Conservation (phyloP, 305 asterid genomes). For the Plantago lanceolata region DNA sequence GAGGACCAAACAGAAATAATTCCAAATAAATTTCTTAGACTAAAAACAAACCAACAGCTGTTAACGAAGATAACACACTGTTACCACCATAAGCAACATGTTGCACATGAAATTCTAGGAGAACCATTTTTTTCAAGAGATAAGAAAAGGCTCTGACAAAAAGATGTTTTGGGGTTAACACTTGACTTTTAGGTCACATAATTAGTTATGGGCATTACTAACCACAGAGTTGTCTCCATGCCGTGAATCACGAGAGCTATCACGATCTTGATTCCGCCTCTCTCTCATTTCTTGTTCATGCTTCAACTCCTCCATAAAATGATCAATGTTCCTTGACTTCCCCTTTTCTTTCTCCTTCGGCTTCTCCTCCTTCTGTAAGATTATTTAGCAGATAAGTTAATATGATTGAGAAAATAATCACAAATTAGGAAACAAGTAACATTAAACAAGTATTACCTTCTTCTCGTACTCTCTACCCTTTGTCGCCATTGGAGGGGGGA, state of each 20-base stretch:
- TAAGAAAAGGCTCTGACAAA: slow-evolving; percentile 7
- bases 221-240: slow-evolving; percentile 61
- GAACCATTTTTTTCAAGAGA: slow-evolving; percentile 1
- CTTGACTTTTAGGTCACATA: slow-evolving; percentile 4
- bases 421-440: background rate
- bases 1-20: slow-evolving; percentile 2
- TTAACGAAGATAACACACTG: background rate
- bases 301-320: slow-evolving; percentile 97
- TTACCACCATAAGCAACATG: slow-evolving; percentile 15
- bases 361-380: slow-evolving; percentile 76
- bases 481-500: slow-evolving; percentile 90
- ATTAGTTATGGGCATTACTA: slow-evolving; percentile 25
- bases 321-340: slow-evolving; percentile 79
- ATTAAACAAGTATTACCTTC: slow-evolving; percentile 41
- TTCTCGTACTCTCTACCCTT: slow-evolving; percentile 77
- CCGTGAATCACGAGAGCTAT: slow-evolving; percentile 70
- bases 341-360: slow-evolving; percentile 81
- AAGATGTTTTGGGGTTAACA: slow-evolving; percentile 4
- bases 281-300: slow-evolving; percentile 91
- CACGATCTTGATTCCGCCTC: slow-evolving; percentile 89
- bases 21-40: slow-evolving; percentile 1
- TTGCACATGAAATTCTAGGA: slow-evolving; percentile 1
- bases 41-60: background rate
- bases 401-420: slow-evolving; percentile 19
- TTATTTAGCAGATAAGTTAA: slow-evolving; percentile 18